phyloP scores from a whole-genome alignment of 2,329 filamentous ascomycete genomes.

The Xylaria sp. region DNA sequence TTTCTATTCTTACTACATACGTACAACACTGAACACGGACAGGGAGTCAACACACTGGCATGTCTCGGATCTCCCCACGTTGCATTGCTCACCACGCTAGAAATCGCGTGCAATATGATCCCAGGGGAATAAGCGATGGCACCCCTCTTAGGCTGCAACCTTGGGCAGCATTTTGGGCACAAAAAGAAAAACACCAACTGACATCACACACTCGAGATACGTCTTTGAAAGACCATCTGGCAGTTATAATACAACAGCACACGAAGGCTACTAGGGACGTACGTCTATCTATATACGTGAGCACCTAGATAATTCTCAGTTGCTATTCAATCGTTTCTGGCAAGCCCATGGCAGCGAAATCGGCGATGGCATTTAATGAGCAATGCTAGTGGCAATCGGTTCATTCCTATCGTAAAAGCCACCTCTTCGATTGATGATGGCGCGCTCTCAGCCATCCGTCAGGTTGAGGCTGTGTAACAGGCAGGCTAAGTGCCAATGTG shows the following conservation, averaged over 20 bases:
- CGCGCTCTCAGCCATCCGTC: not conserved
- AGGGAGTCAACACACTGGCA: conserved; percentile 13
- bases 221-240: conserved; percentile 4
- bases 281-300: not conserved
- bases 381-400: conserved; percentile 10
- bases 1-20: conserved; percentile 18
- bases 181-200: conserved; percentile 25
- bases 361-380: conserved; percentile 5
- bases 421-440: conserved; percentile 1
- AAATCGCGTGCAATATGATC: conserved; percentile 14
- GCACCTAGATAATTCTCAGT: not conserved
- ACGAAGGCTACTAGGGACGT: conserved; percentile 7
- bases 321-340: conserved; percentile 4
- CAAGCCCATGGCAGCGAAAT: not conserved
- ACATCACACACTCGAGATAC: conserved; percentile 25
- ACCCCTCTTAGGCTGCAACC: conserved; percentile 34
- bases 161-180: conserved; percentile 34
- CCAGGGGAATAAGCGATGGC: conserved; percentile 7
- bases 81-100: conserved; percentile 27
- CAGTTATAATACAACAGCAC: conserved; percentile 6
- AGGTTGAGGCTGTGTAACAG: conserved; percentile 15
- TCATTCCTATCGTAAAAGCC: not conserved
- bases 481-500: not conserved
- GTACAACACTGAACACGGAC: conserved; percentile 18
- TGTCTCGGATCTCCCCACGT: conserved; percentile 30